Evolutionary conservation across 148 eudicot genomes (phyloP).

Genomic region (Amaranthus palmeri): DNA sequence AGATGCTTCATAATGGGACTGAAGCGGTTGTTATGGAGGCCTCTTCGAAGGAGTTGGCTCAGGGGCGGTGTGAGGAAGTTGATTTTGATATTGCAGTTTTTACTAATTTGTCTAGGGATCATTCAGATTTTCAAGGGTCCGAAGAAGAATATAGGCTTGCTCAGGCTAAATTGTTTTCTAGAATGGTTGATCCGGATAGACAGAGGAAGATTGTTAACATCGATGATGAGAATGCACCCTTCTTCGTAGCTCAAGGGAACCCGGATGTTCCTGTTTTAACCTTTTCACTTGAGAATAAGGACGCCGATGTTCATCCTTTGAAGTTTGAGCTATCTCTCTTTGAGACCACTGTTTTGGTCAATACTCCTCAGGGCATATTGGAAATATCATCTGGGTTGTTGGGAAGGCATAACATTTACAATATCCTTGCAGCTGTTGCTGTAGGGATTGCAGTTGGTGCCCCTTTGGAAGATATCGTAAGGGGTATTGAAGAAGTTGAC

Average conservation of each 20-base stretch:
- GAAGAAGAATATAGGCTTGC: conserved; percentile 73
- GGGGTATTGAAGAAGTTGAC: conserved; percentile 98
- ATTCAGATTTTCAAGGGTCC: conserved; percentile 54
- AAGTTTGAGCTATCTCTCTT: conserved; percentile 85
- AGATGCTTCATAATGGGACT: conserved; percentile 89
- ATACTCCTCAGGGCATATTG: conserved; percentile 84
- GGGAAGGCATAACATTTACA: conserved; percentile 82
- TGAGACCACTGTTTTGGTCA: conserved; percentile 92
- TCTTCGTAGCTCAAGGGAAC: conserved; percentile 70
- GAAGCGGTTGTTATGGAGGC: conserved; percentile 94
- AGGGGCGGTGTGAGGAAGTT: conserved; percentile 72
- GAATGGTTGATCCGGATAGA: conserved; percentile 91
- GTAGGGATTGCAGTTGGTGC: conserved; percentile 97
- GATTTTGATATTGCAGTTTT: conserved; percentile 96
- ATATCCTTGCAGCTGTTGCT: conserved; percentile 89
- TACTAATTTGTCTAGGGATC: conserved; percentile 61
- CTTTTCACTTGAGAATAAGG: conserved; percentile 80
- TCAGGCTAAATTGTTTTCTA: conserved; percentile 59
- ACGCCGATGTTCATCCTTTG: conserved; percentile 79
- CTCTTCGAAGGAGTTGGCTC: conserved; percentile 57
- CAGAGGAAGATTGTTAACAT: conserved; percentile 88
- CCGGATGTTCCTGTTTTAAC: conserved; percentile 86
- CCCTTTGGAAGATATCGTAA: conserved; percentile 95
- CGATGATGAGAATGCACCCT: conserved; percentile 77
- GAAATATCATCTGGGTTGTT: conserved; percentile 97